Base-by-base conservation (phyloP, 257 asterid genomes). In the Fraxinus excelsior region DNA sequence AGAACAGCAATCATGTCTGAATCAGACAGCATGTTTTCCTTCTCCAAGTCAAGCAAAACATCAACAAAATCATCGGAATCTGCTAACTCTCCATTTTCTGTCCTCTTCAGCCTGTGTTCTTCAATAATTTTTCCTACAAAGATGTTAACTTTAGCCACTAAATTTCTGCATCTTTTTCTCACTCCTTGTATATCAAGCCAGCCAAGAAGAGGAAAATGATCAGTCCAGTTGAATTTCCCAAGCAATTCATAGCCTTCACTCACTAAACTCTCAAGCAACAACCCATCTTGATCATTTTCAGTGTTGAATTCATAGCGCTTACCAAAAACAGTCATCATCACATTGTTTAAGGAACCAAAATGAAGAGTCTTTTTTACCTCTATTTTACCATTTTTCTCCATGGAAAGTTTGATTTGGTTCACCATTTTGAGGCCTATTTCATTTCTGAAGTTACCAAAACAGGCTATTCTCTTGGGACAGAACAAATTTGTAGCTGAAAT, bases 1-100 rank as follows among this genome's bases (percentile, higher is more conserved):
- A 94, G 86, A 77, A 94, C 92, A 31, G 97, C 97, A 82, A 90
- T 81, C 93, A 90, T 89, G 72, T 94, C 98, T 1, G 91, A 84
- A 67, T 89, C 91, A 34, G 78, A 84, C 4, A 94, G 90, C 46
- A 68, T 78, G 71, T 85, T 83, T 73, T 88, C 95, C 74, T 85
- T 81, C 84, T 86, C 94, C 85, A 93, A 64, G 79, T 86, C 91
- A 73, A 93, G 93, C 83, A 93, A 83, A 1, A 93, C 95, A 85
- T 91, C 90, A 58, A 91, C 94, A 67, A 94, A 91, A 69, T 90
- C 98, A 10, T 71, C 87, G 49, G 0, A 67, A 35, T 64, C 49
- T 28, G 9, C 18, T 19, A 14, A 49, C 26, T 28, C 67, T 32
- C 64, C 67, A 53, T 14, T 65, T 6, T 56, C 37, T 21, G 34